Evolutionary conservation across 1,139 yeast genomes (phyloP).

Genomic region (Suhomyces guaymorum): DNA sequence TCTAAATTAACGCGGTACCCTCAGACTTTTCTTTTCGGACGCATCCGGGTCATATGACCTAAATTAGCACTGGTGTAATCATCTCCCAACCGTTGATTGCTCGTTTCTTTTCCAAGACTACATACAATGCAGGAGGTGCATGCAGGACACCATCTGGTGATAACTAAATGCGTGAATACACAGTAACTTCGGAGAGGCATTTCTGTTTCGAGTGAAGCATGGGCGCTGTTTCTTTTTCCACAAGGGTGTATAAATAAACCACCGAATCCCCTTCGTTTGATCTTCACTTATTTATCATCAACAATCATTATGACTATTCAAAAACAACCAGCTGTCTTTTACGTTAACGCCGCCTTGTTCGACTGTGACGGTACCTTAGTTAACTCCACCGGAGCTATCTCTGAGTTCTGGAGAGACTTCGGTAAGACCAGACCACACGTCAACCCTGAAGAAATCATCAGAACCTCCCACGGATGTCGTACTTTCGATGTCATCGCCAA

Average conservation of each 20-base stretch:
- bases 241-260: constrained; percentile 11
- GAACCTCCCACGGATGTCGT: constrained; percentile 81
- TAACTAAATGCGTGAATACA: constrained; percentile 5
- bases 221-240: constrained; percentile 4
- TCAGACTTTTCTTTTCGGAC: no score
- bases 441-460: constrained; percentile 67
- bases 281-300: not conserved
- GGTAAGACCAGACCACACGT: constrained; percentile 70
- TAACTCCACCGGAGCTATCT: constrained; percentile 79
- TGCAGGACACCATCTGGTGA: constrained; percentile 12
- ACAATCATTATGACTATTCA: constrained; percentile 25
- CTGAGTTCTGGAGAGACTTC: constrained; percentile 76
- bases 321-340: constrained; percentile 49
- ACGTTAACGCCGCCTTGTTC: constrained; percentile 58
- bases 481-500: constrained; percentile 74
- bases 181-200: not conserved
- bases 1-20: no score
- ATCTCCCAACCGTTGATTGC: not conserved
- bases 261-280: not conserved
- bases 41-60: not conserved
- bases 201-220: constrained; percentile 1
- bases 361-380: constrained; percentile 88
- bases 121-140: constrained; percentile 6
- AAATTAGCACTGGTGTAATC: no score
- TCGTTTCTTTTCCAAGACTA: constrained; percentile 8